These are phyloP conservation scores for Athelia sp. DNA, from an alignment of 1,284 basidiomycete genomes.

Conservation along the genomic window DNA sequence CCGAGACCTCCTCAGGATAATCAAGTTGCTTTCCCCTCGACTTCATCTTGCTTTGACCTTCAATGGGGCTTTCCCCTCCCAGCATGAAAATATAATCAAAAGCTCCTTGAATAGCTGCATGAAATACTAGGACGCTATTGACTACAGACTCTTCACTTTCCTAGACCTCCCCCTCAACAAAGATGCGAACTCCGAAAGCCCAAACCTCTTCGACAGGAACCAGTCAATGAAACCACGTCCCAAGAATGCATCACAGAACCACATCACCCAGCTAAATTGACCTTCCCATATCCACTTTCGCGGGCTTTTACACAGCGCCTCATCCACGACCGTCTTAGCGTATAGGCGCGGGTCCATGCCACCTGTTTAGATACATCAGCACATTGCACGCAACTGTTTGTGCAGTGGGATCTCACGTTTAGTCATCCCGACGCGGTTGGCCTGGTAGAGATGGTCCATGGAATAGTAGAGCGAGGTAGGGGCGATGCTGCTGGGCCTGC, in stretches of 20 bases:
- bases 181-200: conserved; percentile 10
- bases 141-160: conserved; percentile 10
- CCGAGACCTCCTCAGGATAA: no score
- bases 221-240: conserved; percentile 15
- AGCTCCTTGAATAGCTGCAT: no score
- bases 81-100: no score
- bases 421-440: conserved; percentile 8
- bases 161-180: conserved; percentile 3
- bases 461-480: conserved; percentile 22
- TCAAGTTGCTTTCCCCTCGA: no score
- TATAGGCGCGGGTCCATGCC: conserved; percentile 11
- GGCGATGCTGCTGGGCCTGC: conserved; percentile 10
- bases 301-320: conserved; percentile 16
- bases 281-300: conserved; percentile 21
- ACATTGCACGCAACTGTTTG: no score
- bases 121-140: no score
- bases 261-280: conserved; percentile 14
- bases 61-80: no score
- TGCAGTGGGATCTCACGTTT: no score
- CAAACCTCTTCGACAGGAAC: conserved; percentile 12
- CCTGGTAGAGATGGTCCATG: conserved; percentile 16
- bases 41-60: no score
- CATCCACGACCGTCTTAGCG: conserved; percentile 20
- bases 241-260: conserved; percentile 24
- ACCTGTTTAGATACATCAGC: conserved; percentile 7